These are phyloP conservation scores for Podospora pseudoanserina DNA, from an alignment of 495 filamentous ascomycete genomes.

Conservation along the genomic window DNA sequence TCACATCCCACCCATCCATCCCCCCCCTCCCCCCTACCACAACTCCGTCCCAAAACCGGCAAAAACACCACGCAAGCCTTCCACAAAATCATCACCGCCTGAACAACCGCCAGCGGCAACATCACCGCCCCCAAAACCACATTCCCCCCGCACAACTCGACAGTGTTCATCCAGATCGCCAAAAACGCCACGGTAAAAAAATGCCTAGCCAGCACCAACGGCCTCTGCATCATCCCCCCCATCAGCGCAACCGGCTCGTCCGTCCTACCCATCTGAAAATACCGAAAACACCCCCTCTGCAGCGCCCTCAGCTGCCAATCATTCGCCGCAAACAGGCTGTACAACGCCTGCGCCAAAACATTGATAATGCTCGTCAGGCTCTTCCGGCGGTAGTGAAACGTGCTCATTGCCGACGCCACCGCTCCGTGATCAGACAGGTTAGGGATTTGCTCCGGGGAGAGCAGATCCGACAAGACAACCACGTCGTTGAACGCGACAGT, in stretches of 20 bases:
- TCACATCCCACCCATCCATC: neutral
- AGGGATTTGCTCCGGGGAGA: constrained; percentile 63
- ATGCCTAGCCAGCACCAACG: constrained; percentile 78
- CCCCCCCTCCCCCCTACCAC: neutral
- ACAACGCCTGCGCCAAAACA: constrained; percentile 89
- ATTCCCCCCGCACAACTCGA: constrained; percentile 37
- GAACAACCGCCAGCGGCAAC: constrained; percentile 57
- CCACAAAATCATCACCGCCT: constrained; percentile 69
- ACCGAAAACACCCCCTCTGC: constrained; percentile 87
- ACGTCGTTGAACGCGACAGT: constrained; percentile 91
- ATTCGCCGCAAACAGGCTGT: constrained; percentile 83
- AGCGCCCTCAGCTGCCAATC: constrained; percentile 72
- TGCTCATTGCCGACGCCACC: constrained; percentile 64
- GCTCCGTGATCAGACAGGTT: constrained; percentile 60
- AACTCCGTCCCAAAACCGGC: constrained; percentile 68
- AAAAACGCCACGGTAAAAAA: constrained; percentile 93
- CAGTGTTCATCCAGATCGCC: constrained; percentile 74
- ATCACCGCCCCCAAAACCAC: constrained; percentile 51
- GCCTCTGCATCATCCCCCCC: constrained; percentile 75
- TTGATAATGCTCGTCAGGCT: constrained; percentile 81
- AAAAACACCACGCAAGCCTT: constrained; percentile 86
- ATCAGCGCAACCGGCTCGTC: constrained; percentile 78
- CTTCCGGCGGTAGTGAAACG: constrained; percentile 89
- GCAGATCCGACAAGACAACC: constrained; percentile 65
- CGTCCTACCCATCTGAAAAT: constrained; percentile 78